Evolutionary conservation across 2,329 filamentous ascomycete species (phyloP).

Genomic region (Teratosphaeria nubilosa): DNA sequence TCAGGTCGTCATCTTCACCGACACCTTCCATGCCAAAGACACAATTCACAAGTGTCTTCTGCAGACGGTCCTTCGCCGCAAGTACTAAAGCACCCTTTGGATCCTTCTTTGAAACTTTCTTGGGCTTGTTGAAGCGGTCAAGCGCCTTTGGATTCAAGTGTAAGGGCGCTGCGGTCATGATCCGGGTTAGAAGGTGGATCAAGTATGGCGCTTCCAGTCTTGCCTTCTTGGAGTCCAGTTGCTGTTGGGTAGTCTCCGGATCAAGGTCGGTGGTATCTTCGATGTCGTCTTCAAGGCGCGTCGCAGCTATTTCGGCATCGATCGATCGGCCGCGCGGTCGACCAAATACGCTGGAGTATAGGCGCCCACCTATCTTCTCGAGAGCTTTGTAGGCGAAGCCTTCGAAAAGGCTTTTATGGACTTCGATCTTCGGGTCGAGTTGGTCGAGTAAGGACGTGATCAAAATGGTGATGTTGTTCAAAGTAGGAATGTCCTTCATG

Average conservation of each 20-base stretch:
- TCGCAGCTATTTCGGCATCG: conserved; percentile 15
- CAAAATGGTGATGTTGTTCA: conserved; percentile 24
- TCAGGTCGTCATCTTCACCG: conserved; percentile 28
- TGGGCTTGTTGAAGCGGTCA: conserved; percentile 15
- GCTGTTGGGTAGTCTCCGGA: not conserved
- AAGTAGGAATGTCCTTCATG: conserved; percentile 10
- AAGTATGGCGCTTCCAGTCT: conserved; percentile 33
- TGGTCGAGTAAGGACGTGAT: conserved; percentile 27
- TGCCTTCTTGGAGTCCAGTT: conserved; percentile 9
- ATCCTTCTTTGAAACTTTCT: conserved; percentile 15
- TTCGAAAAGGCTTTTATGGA: conserved; percentile 34
- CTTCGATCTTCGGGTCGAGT: conserved; percentile 25
- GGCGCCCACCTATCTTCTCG: conserved; percentile 27
- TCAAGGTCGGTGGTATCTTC: conserved; percentile 14
- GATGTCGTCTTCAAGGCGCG: conserved; percentile 6
- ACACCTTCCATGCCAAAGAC: conserved; percentile 30
- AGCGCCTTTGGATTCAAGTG: conserved; percentile 19
- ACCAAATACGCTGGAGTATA: conserved; percentile 32
- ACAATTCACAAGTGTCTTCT: conserved; percentile 34
- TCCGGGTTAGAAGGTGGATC: conserved; percentile 30
- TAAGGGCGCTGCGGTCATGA: conserved; percentile 29
- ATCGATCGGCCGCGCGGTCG: conserved; percentile 12
- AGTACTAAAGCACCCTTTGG: conserved; percentile 26
- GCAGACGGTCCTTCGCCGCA: conserved; percentile 33
- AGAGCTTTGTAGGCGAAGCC: conserved; percentile 33